Evolutionary conservation across 805 yeast species (phyloP).

Genomic region (Saccharomyces mikatae): DNA sequence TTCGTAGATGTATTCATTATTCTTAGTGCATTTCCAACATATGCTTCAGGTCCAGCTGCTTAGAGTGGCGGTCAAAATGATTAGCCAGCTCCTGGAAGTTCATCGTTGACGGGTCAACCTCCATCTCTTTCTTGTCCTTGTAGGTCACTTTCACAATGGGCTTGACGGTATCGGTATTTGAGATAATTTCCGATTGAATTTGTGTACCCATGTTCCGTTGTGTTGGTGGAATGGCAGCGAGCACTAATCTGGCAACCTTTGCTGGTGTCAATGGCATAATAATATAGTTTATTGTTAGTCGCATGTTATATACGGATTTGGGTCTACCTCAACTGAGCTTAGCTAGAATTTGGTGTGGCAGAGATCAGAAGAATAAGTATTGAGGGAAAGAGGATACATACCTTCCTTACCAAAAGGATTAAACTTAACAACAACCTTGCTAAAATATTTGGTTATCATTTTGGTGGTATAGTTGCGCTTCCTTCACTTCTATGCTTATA

Average conservation of each 20-base stretch:
- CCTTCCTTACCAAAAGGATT: slow-evolving; percentile 66
- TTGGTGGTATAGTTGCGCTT: neutral
- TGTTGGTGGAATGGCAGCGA: slow-evolving; percentile 73
- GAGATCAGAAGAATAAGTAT: neutral
- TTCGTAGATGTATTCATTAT: neutral
- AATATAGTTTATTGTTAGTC: neutral
- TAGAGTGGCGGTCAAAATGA: slow-evolving; percentile 71
- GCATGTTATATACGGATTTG: neutral
- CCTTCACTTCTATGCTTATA: no score
- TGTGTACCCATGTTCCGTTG: slow-evolving; percentile 49
- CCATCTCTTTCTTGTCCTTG: slow-evolving; percentile 68
- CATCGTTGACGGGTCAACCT: slow-evolving; percentile 53
- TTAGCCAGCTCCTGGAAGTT: slow-evolving; percentile 56
- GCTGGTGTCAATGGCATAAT: slow-evolving; percentile 31
- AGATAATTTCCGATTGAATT: slow-evolving; percentile 57
- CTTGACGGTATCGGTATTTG: slow-evolving; percentile 34
- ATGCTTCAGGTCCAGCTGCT: slow-evolving; percentile 67
- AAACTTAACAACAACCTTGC: slow-evolving; percentile 67
- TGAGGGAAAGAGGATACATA: slow-evolving; percentile 23
- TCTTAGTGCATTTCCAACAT: slow-evolving; percentile 40
- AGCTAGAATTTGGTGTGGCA: neutral
- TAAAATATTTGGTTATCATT: slow-evolving; percentile 89
- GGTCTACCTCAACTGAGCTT: neutral
- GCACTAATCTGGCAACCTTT: slow-evolving; percentile 69
- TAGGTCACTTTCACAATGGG: slow-evolving; percentile 71